These are phyloP conservation scores for Rhizopus arrhizus DNA, from an alignment of 371 early-diverging fungal genomes.

Conservation along the genomic window DNA sequence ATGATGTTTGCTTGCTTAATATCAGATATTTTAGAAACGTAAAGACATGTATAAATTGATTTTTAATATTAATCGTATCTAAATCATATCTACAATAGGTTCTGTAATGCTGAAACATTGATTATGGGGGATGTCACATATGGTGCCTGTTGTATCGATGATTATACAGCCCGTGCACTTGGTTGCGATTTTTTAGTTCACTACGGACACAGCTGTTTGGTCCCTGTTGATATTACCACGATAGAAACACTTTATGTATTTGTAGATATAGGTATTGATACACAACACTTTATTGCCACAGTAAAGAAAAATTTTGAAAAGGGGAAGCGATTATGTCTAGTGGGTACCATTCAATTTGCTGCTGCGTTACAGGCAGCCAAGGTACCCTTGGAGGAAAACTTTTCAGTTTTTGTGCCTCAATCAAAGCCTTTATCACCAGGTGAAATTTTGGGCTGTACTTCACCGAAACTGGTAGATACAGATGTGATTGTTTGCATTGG, in stretches of 20 bases:
- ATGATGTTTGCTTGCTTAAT: slow-evolving; percentile 94
- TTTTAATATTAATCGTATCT: slow-evolving; percentile 4
- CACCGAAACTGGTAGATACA: slow-evolving; percentile 80
- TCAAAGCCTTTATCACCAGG: slow-evolving; percentile 96
- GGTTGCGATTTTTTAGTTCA: slow-evolving; percentile 98
- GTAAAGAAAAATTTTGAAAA: slow-evolving; percentile 81
- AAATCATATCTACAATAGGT: slow-evolving; percentile 41
- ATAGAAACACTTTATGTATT: slow-evolving; percentile 98
- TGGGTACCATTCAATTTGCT: slow-evolving; percentile 98
- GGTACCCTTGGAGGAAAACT: slow-evolving; percentile 66
- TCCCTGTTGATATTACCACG: slow-evolving; percentile 94
- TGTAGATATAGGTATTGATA: slow-evolving; percentile 98
- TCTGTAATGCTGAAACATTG: slow-evolving; percentile 87
- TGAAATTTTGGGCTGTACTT: slow-evolving; percentile 99
- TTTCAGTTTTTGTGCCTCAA: slow-evolving; percentile 82
- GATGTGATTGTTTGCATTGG: slow-evolving; percentile 86
- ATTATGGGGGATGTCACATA: slow-evolving; percentile 99
- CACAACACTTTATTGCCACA: slow-evolving; percentile 89
- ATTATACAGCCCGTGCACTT: slow-evolving; percentile 90
- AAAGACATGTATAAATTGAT: slow-evolving; percentile 13
- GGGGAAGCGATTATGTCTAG: slow-evolving; percentile 77
- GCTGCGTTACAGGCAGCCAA: slow-evolving; percentile 81
- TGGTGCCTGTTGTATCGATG: slow-evolving; percentile 99
- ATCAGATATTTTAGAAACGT: slow-evolving; percentile 89
- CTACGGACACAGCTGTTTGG: slow-evolving; percentile 98